A percentile compares a stretch with the other conserved stretches of the same genome.
These are phyloP conservation scores for Alternaria panax DNA, from an alignment of 2,329 filamentous ascomycete species.

Conservation along the genomic window DNA sequence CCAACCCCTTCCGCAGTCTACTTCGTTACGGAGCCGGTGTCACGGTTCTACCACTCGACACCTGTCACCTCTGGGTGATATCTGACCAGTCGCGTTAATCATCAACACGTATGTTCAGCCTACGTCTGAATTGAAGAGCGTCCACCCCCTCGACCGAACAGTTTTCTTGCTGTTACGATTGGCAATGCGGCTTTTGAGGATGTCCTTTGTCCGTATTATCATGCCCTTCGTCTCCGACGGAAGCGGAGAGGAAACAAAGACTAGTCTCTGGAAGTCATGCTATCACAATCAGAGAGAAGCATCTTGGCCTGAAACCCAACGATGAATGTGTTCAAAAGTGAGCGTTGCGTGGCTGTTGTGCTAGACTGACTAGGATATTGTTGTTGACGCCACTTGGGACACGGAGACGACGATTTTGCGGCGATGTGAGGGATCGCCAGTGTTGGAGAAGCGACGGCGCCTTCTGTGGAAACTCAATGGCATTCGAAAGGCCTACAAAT, in stretches of 20 bases:
- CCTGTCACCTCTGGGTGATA: constrained; percentile 56
- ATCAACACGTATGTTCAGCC: constrained; percentile 63
- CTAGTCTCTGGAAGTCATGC: constrained; percentile 88
- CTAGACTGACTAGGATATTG: constrained; percentile 36
- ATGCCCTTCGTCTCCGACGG: constrained; percentile 65
- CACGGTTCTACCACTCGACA: constrained; percentile 57
- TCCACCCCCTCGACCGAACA: constrained; percentile 53
- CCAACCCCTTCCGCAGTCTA: constrained; percentile 51
- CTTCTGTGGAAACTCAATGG: constrained; percentile 28
- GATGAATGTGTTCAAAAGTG: constrained; percentile 24
- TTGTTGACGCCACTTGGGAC: constrained; percentile 12
- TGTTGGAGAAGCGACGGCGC: not conserved
- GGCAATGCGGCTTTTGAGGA: constrained; percentile 87
- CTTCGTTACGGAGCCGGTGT: constrained; percentile 57
- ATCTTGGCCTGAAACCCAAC: constrained; percentile 26
- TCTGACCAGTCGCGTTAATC: constrained; percentile 73
- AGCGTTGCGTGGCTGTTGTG: constrained; percentile 30
- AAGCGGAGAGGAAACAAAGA: constrained; percentile 88
- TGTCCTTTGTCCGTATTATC: constrained; percentile 86
- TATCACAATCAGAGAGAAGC: constrained; percentile 75
- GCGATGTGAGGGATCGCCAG: constrained; percentile 9
- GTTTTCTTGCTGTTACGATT: constrained; percentile 31
- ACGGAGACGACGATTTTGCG: constrained; percentile 25
- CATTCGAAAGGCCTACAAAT: constrained; percentile 17
- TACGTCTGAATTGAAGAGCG: constrained; percentile 64